Evolutionary conservation across 441 rosid species (phyloP).

Genomic region (Adansonia grandidieri): DNA sequence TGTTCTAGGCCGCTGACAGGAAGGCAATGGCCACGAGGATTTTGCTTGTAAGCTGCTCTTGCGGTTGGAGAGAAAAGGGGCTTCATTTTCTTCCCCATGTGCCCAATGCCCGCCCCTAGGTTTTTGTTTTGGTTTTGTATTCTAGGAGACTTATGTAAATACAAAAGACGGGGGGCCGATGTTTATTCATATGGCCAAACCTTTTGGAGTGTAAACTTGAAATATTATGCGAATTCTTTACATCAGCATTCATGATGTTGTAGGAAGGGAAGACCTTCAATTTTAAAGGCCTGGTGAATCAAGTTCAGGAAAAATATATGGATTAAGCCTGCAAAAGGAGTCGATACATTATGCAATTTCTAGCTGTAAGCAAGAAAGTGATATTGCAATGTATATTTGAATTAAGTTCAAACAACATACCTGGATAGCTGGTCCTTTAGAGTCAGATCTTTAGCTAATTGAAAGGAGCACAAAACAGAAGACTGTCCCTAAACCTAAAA

Average conservation of each 20-base stretch:
- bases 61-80: slow-evolving; percentile 49
- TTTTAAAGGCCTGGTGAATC: no score
- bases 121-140: not conserved
- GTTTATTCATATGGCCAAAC: not conserved
- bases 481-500: not conserved
- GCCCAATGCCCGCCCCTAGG: no score
- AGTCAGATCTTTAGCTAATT: no score
- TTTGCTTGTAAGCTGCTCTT: not conserved
- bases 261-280: slow-evolving; percentile 13
- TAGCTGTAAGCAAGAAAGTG: no score
- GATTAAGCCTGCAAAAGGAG: no score
- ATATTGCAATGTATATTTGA: no score
- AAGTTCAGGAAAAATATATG: no score
- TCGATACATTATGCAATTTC: no score
- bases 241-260: no score
- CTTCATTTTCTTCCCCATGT: slow-evolving; percentile 45
- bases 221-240: slow-evolving; percentile 9
- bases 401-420: no score
- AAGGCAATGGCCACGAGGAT: slow-evolving; percentile 80
- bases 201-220: not conserved
- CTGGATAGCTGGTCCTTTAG: no score
- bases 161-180: not conserved
- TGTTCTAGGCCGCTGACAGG: slow-evolving; percentile 79
- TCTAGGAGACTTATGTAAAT: not conserved
- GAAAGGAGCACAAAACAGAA: not conserved